Base-by-base conservation (phyloP, 1,139 yeast species). In the Nakaseomyces kungkrabaensis region DNA sequence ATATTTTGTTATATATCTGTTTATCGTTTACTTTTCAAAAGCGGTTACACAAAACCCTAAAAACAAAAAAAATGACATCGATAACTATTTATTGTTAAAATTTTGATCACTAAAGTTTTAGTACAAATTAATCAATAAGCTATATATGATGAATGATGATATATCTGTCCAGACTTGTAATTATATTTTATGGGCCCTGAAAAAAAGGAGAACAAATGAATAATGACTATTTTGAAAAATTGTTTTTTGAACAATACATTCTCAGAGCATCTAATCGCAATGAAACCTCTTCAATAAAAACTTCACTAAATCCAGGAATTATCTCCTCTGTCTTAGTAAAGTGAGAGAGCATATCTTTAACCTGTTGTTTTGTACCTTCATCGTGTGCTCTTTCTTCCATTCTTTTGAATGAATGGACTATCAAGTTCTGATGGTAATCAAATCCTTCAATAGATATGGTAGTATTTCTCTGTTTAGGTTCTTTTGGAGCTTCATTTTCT, bases 241-340 rank as follows among this genome's bases (percentile, higher is more conserved):
- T 38, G 31, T 31, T 36, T 48, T 50, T 52, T 43, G 50, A 43
- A 45, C 57, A 49, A 53, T 53, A 59, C 22, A 55, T 50, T 43
- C 56, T 54, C 37, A 60, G 58, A 34, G 56, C 51, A 29, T 56
- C 61, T 62, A 71, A 63, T 43, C 72, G 59, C 44, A 66, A 51
- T 65, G 72, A 70, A 25, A 77, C 63, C 59, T 82, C 88, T 63
- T 82, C 86, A 34, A 81, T 69, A n/a, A 82, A 70, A 0, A 85
- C 85, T 52, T 79, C 82, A 50, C 79, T 68, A 36, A 83, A 68
- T 0, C 90, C 90, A 0, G 85, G 82, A 52, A 76, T 78, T n/a
- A 67, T 63, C 40, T 60, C 55, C 59, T 83, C 89, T 50, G 72
- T 72, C n/a, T 60, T 61, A 1, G 61, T 56, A 47, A 79, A 65